phyloP scores from a whole-genome alignment of 169 alveolate genomes.

The Theileria parva region DNA sequence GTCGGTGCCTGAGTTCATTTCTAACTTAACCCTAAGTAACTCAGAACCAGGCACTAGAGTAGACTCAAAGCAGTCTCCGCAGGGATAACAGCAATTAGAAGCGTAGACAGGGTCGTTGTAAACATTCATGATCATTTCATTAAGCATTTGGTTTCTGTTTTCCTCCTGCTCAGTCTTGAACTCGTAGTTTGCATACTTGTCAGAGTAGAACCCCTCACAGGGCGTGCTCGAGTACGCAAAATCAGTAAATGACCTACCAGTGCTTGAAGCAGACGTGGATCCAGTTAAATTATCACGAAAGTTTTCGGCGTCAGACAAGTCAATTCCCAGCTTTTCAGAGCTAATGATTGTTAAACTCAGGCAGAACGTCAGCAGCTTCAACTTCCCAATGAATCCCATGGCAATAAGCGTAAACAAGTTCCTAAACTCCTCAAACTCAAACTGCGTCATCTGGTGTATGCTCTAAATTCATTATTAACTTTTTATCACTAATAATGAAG shows the following conservation, averaged over 20 bases:
- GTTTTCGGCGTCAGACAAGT: neutral
- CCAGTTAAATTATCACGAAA: neutral
- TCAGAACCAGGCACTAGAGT: neutral
- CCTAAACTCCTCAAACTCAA: slow-evolving; percentile 14
- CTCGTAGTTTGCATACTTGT: neutral
- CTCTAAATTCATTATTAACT: slow-evolving; percentile 4
- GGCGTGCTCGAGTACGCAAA: neutral
- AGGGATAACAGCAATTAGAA: neutral
- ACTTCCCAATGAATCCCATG: slow-evolving; percentile 21
- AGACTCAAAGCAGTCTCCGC: neutral
- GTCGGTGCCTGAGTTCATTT: neutral
- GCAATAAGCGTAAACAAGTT: slow-evolving; percentile 19
- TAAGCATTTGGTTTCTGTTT: neutral
- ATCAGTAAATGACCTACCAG: neutral
- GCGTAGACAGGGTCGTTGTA: neutral
- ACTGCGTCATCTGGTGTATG: neutral
- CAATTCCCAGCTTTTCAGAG: neutral
- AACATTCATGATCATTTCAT: neutral
- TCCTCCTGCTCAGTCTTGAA: neutral
- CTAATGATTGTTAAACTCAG: slow-evolving; percentile 3
- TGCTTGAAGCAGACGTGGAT: neutral
- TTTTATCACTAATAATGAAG: neutral
- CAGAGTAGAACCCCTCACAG: neutral
- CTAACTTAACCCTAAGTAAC: neutral
- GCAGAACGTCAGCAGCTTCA: slow-evolving; percentile 15